These are phyloP conservation scores for Allium cepa DNA, from an alignment of 106 monocot species.

Conservation along the genomic window DNA sequence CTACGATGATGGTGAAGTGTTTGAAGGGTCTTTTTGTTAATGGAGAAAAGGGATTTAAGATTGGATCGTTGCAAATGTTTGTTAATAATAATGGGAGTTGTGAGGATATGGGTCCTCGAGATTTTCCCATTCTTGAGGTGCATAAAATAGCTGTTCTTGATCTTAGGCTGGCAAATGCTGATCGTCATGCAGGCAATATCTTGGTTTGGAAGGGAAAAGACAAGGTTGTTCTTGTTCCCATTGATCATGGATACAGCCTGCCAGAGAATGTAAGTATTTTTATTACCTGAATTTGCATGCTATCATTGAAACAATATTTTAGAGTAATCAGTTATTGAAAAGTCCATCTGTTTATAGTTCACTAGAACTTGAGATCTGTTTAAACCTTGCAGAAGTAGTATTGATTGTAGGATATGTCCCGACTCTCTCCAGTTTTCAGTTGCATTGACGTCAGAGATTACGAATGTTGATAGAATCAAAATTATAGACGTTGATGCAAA, in stretches of 20 bases:
- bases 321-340: too few relatives aligned
- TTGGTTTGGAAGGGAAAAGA: constrained; percentile 38
- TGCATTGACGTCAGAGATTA: too few relatives aligned
- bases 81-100: constrained; percentile 73
- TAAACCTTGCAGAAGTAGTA: too few relatives aligned
- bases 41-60: constrained; percentile 29
- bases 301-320: too few relatives aligned
- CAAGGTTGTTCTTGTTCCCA: constrained; percentile 41
- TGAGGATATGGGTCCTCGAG: constrained; percentile 74
- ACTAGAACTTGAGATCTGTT: too few relatives aligned
- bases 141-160: constrained; percentile 80
- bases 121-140: constrained; percentile 72
- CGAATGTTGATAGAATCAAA: too few relatives aligned
- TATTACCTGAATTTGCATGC: too few relatives aligned
- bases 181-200: constrained; percentile 82
- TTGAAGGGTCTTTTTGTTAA: constrained; percentile 17
- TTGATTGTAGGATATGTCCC: too few relatives aligned
- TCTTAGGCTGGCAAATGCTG: constrained; percentile 76
- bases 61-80: constrained; percentile 85
- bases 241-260: constrained; percentile 80
- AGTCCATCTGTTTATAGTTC: too few relatives aligned
- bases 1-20: constrained; percentile 46
- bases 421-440: too few relatives aligned
- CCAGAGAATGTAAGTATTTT: constrained; percentile 71
- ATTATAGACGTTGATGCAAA: too few relatives aligned